A percentile compares a stretch with the other conserved stretches of the same genome.
These are phyloP conservation scores for Entelexis sorbosivorans DNA, from an alignment of 1,139 yeast genomes.

Conservation along the genomic window DNA sequence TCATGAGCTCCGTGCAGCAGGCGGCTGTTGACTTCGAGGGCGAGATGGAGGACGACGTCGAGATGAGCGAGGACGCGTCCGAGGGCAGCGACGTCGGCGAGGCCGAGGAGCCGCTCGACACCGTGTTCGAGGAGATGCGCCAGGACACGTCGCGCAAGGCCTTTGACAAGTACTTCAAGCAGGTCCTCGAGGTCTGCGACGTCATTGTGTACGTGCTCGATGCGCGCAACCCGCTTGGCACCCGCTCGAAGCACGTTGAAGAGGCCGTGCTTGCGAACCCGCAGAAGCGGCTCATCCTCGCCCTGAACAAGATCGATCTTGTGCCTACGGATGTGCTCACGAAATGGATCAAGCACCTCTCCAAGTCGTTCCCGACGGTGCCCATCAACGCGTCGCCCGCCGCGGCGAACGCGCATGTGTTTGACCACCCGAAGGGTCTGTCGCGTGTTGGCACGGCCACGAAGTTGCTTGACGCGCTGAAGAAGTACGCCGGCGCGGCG, in stretches of 20 bases:
- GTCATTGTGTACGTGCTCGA: constrained; percentile 86
- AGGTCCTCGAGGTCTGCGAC: constrained; percentile 82
- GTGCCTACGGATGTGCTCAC: constrained; percentile 74
- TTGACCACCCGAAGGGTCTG: constrained; percentile 46
- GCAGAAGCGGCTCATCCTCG: constrained; percentile 73
- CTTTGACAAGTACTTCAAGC: constrained; percentile 52
- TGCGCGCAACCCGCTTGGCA: constrained; percentile 94
- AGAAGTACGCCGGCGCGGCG: constrained; percentile 71
- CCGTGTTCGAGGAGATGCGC: constrained; percentile 24
- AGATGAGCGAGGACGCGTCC: constrained; percentile 23
- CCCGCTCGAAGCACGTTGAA: constrained; percentile 86
- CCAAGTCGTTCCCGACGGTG: constrained; percentile 79
- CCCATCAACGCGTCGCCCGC: constrained; percentile 51
- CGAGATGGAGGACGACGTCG: constrained; percentile 34
- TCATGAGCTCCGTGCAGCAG: constrained; percentile 76
- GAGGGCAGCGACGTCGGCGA: constrained; percentile 26
- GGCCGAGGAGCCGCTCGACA: constrained; percentile 30
- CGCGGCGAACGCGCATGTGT: constrained; percentile 55
- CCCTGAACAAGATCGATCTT: constrained; percentile 84
- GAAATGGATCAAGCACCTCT: constrained; percentile 73
- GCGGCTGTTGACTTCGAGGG: constrained; percentile 64
- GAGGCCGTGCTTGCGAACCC: constrained; percentile 72
- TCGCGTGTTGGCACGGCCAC: constrained; percentile 63
- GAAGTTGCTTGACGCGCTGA: constrained; percentile 66
- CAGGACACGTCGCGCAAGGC: constrained; percentile 80